Base-by-base conservation (phyloP, 2,329 filamentous ascomycete species). In the Verticillium nonalfalfae region DNA sequence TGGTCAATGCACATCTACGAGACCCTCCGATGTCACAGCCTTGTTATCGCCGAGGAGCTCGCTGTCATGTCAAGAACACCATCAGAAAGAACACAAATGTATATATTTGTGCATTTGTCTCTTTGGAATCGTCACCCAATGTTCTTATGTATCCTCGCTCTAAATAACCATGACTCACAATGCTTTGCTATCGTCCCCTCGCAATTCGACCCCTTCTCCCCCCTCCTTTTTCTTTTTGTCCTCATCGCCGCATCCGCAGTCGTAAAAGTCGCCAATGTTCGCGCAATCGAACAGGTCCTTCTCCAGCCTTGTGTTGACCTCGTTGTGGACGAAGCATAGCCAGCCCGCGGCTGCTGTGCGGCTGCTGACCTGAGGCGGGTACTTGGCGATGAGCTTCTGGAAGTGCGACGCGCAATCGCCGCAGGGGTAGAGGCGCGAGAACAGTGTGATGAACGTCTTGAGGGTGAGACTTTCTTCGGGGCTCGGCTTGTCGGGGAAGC, bases 381-480 rank as follows among this genome's bases (percentile, higher is more conserved):
- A 89, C 66, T 87, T 78, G 33, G 78, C 75, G 33, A 90, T 76
- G 57, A 90, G 72, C 69, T 80, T 76, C 66, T 85, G 85, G 74
- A 90, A 90, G 76, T 90, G 87, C 21, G 79, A 74, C 9, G 87
- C 87, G 73, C 87, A 90, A 68, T 90, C 86, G 68, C 87, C 87
- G 70, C 87, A 90, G 1, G 87, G 87, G 71, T 90, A 90, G 13
- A 90, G 76, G n/a, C 86, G 82, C 31, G 84, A 84, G 68, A 90
- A 89, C 21, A 89, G 79, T 64, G 85, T 80, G 69, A 90, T 83
- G 73, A 86, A 90, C 40, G 84, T 84, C 71, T 84, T 82, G 63
- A 90, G 80, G 5, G 86, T 84, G 58, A 82, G 77, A 66, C 82
- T 82, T 67, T 90, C 87, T 65, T 88, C 85, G 59, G 79, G 71